Base-by-base conservation (phyloP, 1,139 yeast genomes). In the Kurtzmaniella quercitrusa region DNA sequence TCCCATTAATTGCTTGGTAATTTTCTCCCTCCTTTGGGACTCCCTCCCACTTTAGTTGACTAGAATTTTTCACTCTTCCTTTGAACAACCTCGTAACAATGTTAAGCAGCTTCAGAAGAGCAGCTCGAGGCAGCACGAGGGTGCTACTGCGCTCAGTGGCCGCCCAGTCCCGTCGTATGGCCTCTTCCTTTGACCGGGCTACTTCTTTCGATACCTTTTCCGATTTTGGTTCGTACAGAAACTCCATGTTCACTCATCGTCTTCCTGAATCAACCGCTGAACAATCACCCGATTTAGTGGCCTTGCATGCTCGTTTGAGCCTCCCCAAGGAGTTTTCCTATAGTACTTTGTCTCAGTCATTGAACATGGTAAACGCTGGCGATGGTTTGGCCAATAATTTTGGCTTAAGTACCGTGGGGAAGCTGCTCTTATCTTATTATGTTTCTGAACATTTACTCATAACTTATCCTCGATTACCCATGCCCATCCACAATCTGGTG, bases 381-480 rank as follows among this genome's bases (percentile, higher is more conserved):
- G 77, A 66, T 39, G 77, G 80, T 29, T 73, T 75, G 50, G 84
- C 81, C 34, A 86, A 86, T 63, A 91, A 91, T 62, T 75, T 73
- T 48, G 94, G 95, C n/a, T 75, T 91, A 60, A 79, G 85, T 47
- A 77, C 81, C 15, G 81, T 91, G 57, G 98, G 98, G 43, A 81
- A 83, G 58, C 80, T 84, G 48, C 68, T 93, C 43, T 68, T 93
- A 49, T 79, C 85, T 25, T 89, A 83, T 62, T 85, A 88, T 57
- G 84, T 83, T 2, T 75, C 86, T 29, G 95, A 89, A 61, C 67
- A 85, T 56, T 71, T 91, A 47, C 69, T 89, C 57, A 65, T 83
- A 42, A 79, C 77, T 52, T 89, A 89, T 62, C 99, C 99, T 41
- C 79, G 99, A 59, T 74, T 94, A 49, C 98, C 99, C 25, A 77